Evolutionary conservation across 331 rosid genomes (phyloP).

Genomic region (Quercus phellos): DNA sequence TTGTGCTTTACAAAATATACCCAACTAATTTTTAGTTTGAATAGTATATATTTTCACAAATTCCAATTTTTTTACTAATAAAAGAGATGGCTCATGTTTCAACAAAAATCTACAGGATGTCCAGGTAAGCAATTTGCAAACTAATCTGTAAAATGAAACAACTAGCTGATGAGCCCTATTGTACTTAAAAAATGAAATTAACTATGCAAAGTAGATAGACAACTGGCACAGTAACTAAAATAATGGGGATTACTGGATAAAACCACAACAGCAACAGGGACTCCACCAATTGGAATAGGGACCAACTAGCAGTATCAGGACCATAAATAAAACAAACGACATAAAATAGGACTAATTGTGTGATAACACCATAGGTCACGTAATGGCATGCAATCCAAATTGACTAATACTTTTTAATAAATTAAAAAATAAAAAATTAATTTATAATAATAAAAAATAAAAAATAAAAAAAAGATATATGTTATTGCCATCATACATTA

Average conservation of each 20-base stretch:
- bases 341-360: neutral
- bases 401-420: too few species aligned
- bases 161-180: neutral
- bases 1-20: neutral
- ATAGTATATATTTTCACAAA: neutral
- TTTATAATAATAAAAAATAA: neutral
- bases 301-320: neutral
- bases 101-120: neutral
- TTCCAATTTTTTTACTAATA: neutral
- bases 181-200: neutral
- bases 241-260: neutral
- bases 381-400: neutral
- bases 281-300: neutral
- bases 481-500: conserved; percentile 49
- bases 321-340: neutral
- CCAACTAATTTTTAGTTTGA: neutral
- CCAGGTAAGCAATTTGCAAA: neutral
- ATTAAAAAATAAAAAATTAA: neutral
- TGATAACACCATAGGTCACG: neutral
- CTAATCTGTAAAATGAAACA: neutral
- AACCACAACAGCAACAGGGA: neutral
- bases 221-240: neutral
- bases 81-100: neutral
- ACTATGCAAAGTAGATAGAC: neutral
- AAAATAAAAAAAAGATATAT: neutral